These are phyloP conservation scores for Asterella californica DNA, from an alignment of 225 moss, liverwort and hornwort genomes.

Conservation along the genomic window DNA sequence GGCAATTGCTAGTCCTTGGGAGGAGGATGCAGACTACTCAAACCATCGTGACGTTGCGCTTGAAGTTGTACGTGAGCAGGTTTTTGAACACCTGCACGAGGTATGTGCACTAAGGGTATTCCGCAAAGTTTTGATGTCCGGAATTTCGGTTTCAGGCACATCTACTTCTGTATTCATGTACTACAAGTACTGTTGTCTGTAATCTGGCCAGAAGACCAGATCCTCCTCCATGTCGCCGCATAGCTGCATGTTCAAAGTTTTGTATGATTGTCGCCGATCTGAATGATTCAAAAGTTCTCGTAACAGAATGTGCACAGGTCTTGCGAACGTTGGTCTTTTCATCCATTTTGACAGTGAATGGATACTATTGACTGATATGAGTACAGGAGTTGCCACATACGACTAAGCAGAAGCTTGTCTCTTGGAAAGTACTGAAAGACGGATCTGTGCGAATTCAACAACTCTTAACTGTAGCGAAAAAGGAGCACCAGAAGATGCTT, in stretches of 20 bases:
- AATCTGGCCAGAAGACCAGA: background rate
- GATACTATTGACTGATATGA: background rate
- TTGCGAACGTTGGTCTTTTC: background rate
- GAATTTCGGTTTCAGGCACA: background rate
- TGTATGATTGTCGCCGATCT: background rate
- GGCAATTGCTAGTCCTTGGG: constrained; percentile 90
- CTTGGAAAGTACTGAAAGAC: constrained; percentile 90
- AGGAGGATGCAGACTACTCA: constrained; percentile 69
- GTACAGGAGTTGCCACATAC: constrained; percentile 91
- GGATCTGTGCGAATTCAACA: constrained; percentile 95
- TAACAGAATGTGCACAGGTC: background rate
- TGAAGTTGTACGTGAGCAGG: constrained; percentile 91
- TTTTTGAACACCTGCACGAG: constrained; percentile 91
- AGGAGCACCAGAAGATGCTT: constrained; percentile 88
- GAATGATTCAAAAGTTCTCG: background rate
- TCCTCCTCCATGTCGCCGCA: background rate
- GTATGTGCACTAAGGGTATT: constrained; percentile 29
- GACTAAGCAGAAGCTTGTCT: constrained; percentile 84
- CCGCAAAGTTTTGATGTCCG: too few relatives aligned
- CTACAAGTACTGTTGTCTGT: background rate
- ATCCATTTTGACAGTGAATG: background rate
- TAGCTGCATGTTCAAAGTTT: background rate
- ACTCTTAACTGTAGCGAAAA: constrained; percentile 76
- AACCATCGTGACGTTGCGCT: constrained; percentile 80
- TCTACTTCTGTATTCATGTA: background rate